Conservation (phyloP, 306 rosid genomes). For the Abrus pulchellus region DNA sequence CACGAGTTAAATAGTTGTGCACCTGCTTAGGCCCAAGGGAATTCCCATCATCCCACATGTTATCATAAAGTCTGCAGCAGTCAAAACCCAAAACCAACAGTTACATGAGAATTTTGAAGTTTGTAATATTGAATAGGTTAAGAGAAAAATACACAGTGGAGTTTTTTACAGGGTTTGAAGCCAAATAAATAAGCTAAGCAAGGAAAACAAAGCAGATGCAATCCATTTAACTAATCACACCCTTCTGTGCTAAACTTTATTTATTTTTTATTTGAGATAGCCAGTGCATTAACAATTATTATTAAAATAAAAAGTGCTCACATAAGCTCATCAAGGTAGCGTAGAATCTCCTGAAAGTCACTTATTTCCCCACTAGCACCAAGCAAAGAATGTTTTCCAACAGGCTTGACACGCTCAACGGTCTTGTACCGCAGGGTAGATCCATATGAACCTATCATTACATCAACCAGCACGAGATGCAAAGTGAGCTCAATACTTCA, state of each 20-base stretch:
- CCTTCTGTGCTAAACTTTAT: conserved; percentile 1
- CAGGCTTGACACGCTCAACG: conserved; percentile 81
- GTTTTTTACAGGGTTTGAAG: background rate
- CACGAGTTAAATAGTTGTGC: conserved; percentile 58
- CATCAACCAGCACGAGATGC: conserved; percentile 31
- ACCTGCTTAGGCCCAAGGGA: conserved; percentile 65
- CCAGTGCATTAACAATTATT: conserved; percentile 22
- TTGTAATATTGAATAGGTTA: conserved; percentile 16
- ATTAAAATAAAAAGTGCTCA: conserved; percentile 49
- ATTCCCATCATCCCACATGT: conserved; percentile 72
- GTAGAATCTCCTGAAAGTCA: conserved; percentile 89
- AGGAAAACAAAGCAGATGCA: conserved; percentile 19
- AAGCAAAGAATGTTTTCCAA: conserved; percentile 91
- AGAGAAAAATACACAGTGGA: background rate
- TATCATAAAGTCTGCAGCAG: conserved; percentile 80
- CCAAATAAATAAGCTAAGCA: background rate
- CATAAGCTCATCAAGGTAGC: conserved; percentile 88
- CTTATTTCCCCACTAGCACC: conserved; percentile 98
- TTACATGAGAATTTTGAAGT: conserved; percentile 37
- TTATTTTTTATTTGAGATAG: background rate
- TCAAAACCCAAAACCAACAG: conserved; percentile 44
- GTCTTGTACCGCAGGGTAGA: conserved; percentile 95
- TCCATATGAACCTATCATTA: conserved; percentile 85
- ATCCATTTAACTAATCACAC: conserved; percentile 11
- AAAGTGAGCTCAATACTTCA: conserved; percentile 3